Conservation (phyloP, 768 basidiomycete species). For the Pholiota conissans region DNA sequence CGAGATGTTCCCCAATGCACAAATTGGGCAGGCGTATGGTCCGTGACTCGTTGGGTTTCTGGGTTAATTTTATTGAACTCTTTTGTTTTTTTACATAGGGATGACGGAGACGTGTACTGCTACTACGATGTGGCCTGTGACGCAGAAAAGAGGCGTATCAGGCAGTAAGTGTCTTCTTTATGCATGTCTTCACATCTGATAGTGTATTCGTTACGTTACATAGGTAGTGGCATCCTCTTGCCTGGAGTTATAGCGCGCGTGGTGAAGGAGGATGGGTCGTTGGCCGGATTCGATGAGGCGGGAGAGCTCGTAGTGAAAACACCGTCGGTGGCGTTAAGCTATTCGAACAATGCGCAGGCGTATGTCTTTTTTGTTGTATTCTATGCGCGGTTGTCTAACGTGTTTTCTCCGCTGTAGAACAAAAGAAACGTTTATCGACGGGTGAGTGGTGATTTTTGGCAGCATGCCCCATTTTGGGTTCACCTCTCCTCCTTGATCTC, state of each 20-base stretch:
- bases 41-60: background rate
- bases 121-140: constrained; percentile 47
- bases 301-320: constrained; percentile 60
- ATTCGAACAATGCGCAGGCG: constrained; percentile 62
- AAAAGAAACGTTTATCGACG: constrained; percentile 65
- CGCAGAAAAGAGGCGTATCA: constrained; percentile 46
- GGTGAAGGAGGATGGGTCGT: constrained; percentile 55
- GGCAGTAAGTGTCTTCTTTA: constrained; percentile 41
- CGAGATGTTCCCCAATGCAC: constrained; percentile 48
- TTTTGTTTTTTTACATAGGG: constrained; percentile 33
- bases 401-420: constrained; percentile 42
- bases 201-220: background rate
- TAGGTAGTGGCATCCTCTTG: constrained; percentile 52
- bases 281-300: constrained; percentile 53
- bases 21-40: constrained; percentile 64
- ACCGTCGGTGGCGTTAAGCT: constrained; percentile 56
- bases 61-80: background rate
- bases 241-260: constrained; percentile 58
- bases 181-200: background rate
- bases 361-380: constrained; percentile 31
- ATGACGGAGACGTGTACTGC: constrained; percentile 67
- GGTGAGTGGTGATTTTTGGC: constrained; percentile 35
- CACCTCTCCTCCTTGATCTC: too few species aligned
- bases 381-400: background rate
- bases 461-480: too few species aligned